Evolutionary conservation across 2,329 filamentous ascomycete genomes (phyloP).

Genomic region (Trichoderma atrobrunneum): DNA sequence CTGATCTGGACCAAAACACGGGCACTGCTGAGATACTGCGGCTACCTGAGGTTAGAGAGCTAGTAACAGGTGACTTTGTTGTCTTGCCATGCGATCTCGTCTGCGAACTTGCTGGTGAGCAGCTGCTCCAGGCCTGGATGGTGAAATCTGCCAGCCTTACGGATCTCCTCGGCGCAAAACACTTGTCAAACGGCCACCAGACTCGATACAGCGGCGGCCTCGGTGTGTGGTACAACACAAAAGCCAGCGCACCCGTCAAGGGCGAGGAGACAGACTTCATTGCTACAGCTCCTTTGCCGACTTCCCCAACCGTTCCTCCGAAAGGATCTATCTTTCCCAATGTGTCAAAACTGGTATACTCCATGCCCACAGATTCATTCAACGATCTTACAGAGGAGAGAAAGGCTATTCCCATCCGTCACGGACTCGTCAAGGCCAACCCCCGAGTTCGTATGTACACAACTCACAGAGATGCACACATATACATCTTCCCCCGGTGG

Average conservation of each 20-base stretch:
- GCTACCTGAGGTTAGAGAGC: slow-evolving; percentile 74
- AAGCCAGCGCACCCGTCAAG: slow-evolving; percentile 71
- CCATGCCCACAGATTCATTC: slow-evolving; percentile 83
- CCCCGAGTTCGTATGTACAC: slow-evolving; percentile 76
- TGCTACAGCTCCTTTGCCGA: slow-evolving; percentile 66
- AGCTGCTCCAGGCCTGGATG: slow-evolving; percentile 89
- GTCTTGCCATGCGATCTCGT: slow-evolving; percentile 91
- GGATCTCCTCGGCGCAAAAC: slow-evolving; percentile 52
- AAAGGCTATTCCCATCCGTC: slow-evolving; percentile 70
- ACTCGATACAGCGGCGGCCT: slow-evolving; percentile 68
- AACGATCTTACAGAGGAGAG: slow-evolving; percentile 78
- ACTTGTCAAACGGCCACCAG: slow-evolving; percentile 38
- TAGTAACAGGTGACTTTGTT: slow-evolving; percentile 81
- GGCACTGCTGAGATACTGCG: slow-evolving; percentile 87
- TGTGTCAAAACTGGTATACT: slow-evolving; percentile 77
- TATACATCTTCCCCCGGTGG: slow-evolving; percentile 94
- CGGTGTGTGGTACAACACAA: slow-evolving; percentile 88
- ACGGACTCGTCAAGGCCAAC: slow-evolving; percentile 71
- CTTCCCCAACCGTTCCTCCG: slow-evolving; percentile 43
- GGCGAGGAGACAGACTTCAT: slow-evolving; percentile 92
- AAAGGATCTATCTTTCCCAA: slow-evolving; percentile 64
- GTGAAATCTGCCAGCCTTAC: slow-evolving; percentile 70
- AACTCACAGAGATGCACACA: slow-evolving; percentile 84
- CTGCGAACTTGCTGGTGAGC: slow-evolving; percentile 81
- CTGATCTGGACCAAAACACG: slow-evolving; percentile 74